These are phyloP conservation scores for Mucor sp. DNA, from an alignment of 371 early-diverging fungal species.

Conservation along the genomic window DNA sequence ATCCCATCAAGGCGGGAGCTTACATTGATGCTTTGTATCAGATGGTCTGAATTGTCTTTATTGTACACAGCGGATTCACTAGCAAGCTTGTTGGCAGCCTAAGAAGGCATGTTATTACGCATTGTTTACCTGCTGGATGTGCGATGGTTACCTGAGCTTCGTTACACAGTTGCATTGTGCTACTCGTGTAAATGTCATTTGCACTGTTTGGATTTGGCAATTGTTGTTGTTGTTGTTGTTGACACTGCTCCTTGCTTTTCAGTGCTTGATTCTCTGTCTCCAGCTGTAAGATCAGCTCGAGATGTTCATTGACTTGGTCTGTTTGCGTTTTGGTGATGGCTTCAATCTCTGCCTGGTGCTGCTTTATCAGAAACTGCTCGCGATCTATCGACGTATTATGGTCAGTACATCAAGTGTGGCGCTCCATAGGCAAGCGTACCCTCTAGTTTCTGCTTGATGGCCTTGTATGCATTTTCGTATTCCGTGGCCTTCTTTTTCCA, in stretches of 20 bases:
- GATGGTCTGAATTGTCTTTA: constrained; percentile 15
- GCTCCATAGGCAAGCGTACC: neutral
- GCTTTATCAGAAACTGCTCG: constrained; percentile 20
- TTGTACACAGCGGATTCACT: neutral
- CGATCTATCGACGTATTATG: neutral
- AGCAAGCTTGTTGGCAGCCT: constrained; percentile 18
- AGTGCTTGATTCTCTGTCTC: constrained; percentile 17
- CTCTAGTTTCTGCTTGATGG: neutral
- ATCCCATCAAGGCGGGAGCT: neutral
- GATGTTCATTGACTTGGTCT: constrained; percentile 19
- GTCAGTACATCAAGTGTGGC: neutral
- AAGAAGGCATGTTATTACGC: neutral
- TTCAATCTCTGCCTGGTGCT: constrained; percentile 21
- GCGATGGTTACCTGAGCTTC: constrained; percentile 18
- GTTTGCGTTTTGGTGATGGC: constrained; percentile 16
- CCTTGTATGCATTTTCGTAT: constrained; percentile 13
- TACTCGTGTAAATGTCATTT: constrained; percentile 6
- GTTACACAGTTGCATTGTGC: constrained; percentile 19
- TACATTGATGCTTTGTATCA: constrained; percentile 27
- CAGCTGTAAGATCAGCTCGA: constrained; percentile 16
- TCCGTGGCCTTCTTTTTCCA: constrained; percentile 27
- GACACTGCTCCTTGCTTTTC: neutral
- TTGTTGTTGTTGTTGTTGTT: constrained; percentile 7
- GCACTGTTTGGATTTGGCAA: neutral
- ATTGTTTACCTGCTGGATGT: neutral